phyloP scores from a whole-genome alignment of 805 yeast species.

The Millerozyma miso region DNA sequence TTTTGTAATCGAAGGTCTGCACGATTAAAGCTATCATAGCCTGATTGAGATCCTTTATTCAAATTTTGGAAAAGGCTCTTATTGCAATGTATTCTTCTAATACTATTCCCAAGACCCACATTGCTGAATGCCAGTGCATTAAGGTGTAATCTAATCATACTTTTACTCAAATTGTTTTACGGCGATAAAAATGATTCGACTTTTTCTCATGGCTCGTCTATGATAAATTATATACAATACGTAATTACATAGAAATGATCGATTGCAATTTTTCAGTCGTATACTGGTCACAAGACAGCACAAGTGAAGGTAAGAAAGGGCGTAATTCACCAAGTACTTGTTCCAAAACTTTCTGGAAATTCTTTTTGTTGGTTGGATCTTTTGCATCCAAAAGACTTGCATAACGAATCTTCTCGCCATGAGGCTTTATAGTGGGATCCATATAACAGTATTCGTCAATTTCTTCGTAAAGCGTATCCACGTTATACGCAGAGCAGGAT shows the following conservation, averaged over 20 bases:
- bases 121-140: background rate
- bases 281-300: slow-evolving; percentile 32
- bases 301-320: slow-evolving; percentile 26
- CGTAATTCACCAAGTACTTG: slow-evolving; percentile 23
- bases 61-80: background rate
- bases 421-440: slow-evolving; percentile 38
- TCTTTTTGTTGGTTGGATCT: slow-evolving; percentile 41
- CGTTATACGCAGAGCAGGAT: slow-evolving; percentile 31
- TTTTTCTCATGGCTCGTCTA: background rate
- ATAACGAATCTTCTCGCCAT: slow-evolving; percentile 41
- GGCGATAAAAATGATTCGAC: background rate
- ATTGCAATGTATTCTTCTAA: background rate
- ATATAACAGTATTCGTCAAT: slow-evolving; percentile 39
- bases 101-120: background rate
- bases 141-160: background rate
- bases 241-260: slow-evolving; percentile 2
- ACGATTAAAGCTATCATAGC: background rate
- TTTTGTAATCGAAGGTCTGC: slow-evolving; percentile 7
- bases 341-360: slow-evolving; percentile 43
- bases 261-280: slow-evolving; percentile 26
- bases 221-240: background rate
- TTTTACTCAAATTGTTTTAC: background rate
- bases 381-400: slow-evolving; percentile 22
- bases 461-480: slow-evolving; percentile 36
- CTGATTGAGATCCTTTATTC: background rate